These are phyloP conservation scores for Hypoxylon fuscum DNA, from an alignment of 495 filamentous ascomycete species.

Conservation along the genomic window DNA sequence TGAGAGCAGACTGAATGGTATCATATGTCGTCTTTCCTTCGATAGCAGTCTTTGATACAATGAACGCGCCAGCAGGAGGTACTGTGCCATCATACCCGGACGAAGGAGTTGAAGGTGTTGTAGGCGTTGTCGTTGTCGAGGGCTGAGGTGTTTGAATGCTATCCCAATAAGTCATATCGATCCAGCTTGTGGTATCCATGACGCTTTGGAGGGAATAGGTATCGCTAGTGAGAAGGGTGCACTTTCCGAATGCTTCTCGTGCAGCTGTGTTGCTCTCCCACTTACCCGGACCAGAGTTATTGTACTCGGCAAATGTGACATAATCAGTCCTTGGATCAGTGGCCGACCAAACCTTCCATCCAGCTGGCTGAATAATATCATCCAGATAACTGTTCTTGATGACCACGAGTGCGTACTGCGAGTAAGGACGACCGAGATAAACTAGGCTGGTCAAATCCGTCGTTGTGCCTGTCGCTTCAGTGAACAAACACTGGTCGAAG, in stretches of 20 bases:
- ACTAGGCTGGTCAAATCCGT: constrained; percentile 58
- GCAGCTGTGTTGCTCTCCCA: not conserved
- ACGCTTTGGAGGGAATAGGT: not conserved
- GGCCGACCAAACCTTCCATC: constrained; percentile 67
- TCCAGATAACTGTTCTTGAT: constrained; percentile 66
- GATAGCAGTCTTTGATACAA: not conserved
- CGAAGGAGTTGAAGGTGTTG: not conserved
- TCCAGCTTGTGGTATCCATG: not conserved
- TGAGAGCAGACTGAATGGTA: constrained; percentile 65
- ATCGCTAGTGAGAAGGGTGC: not conserved
- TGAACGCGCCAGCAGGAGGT: not conserved
- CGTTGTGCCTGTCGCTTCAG: constrained; percentile 53
- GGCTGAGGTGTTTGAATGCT: not conserved
- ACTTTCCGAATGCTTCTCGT: not conserved
- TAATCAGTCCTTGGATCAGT: constrained; percentile 58
- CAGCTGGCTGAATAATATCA: constrained; percentile 64
- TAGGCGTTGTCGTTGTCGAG: not conserved
- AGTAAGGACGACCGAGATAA: constrained; percentile 75
- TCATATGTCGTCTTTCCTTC: constrained; percentile 34
- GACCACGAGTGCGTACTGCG: constrained; percentile 65
- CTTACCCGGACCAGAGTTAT: constrained; percentile 63
- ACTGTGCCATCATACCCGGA: not conserved
- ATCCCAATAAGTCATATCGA: constrained; percentile 1
- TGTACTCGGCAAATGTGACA: constrained; percentile 66
- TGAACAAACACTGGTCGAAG: constrained; percentile 63